phyloP scores from a whole-genome alignment of 768 basidiomycete genomes.

The Piloderma croceum region DNA sequence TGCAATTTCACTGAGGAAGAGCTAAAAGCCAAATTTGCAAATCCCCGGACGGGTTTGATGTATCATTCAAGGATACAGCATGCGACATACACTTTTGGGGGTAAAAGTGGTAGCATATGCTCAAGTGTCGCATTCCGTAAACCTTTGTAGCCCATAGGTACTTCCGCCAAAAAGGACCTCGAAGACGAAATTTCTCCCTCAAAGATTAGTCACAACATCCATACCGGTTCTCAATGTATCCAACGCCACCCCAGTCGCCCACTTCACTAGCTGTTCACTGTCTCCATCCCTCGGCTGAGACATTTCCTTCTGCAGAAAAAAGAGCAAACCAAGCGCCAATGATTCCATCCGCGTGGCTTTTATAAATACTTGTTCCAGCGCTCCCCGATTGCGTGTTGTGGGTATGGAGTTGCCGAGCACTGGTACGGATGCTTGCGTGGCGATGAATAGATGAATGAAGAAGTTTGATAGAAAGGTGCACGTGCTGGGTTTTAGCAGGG shows the following conservation, averaged over 20 bases:
- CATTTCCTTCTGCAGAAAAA: no score
- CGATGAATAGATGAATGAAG: conserved; percentile 62
- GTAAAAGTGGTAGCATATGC: conserved; percentile 64
- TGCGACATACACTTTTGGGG: conserved; percentile 70
- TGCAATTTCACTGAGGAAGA: conserved; percentile 87
- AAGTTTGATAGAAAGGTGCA: conserved; percentile 65
- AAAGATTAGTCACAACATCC: conserved; percentile 42
- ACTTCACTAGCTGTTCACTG: conserved; percentile 48
- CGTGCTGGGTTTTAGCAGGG: conserved; percentile 57
- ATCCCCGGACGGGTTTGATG: conserved; percentile 40
- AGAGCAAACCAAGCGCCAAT: conserved; percentile 70
- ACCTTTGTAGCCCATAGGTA: conserved; percentile 1
- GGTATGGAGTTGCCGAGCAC: conserved; percentile 38
- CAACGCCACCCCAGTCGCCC: conserved; percentile 63
- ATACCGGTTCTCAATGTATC: conserved; percentile 64
- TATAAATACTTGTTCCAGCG: conserved; percentile 74
- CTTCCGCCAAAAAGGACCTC: neutral
- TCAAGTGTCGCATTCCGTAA: conserved; percentile 70
- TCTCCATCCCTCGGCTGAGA: conserved; percentile 35
- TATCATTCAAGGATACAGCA: conserved; percentile 78
- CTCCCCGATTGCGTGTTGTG: conserved; percentile 46
- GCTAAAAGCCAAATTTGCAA: conserved; percentile 48
- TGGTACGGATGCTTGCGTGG: conserved; percentile 71
- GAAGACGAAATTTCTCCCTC: neutral
- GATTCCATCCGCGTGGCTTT: conserved; percentile 62